These are phyloP conservation scores for Solanum chiquidenum DNA, from an alignment of 257 asterid species.

Conservation along the genomic window DNA sequence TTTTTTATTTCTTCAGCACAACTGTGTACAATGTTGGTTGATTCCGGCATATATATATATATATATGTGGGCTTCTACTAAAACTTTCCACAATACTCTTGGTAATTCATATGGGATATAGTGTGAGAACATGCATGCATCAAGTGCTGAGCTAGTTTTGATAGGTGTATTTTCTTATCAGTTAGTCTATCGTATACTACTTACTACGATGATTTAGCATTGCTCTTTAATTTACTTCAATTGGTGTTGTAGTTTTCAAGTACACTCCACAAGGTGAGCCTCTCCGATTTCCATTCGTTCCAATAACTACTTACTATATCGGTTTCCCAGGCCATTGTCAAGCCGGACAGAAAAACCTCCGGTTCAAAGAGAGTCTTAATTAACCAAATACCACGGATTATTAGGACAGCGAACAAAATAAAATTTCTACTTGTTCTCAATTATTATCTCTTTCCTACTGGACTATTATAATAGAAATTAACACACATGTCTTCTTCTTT, in stretches of 20 bases:
- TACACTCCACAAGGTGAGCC: slow-evolving; percentile 16
- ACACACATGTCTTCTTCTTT: background rate
- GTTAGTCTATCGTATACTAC: background rate
- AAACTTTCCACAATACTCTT: background rate
- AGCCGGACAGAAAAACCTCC: background rate
- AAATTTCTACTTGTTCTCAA: background rate
- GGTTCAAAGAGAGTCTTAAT: background rate
- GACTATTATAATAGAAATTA: background rate
- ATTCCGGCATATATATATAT: no score
- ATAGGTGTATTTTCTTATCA: background rate
- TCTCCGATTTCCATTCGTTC: slow-evolving; percentile 10
- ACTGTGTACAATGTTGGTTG: slow-evolving; percentile 4
- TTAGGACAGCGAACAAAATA: background rate
- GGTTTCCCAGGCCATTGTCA: slow-evolving; percentile 1
- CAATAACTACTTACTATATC: slow-evolving; percentile 10
- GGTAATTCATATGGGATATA: background rate
- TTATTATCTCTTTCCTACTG: background rate
- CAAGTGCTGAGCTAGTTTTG: no score
- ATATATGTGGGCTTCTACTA: slow-evolving; percentile 5
- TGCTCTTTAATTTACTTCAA: background rate
- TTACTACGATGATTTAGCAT: background rate
- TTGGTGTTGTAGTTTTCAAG: slow-evolving; percentile 9
- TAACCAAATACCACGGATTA: background rate
- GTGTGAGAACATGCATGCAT: background rate
- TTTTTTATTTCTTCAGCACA: background rate